Base-by-base conservation (phyloP, 2,329 filamentous ascomycete species). In the Alternaria alternata region DNA sequence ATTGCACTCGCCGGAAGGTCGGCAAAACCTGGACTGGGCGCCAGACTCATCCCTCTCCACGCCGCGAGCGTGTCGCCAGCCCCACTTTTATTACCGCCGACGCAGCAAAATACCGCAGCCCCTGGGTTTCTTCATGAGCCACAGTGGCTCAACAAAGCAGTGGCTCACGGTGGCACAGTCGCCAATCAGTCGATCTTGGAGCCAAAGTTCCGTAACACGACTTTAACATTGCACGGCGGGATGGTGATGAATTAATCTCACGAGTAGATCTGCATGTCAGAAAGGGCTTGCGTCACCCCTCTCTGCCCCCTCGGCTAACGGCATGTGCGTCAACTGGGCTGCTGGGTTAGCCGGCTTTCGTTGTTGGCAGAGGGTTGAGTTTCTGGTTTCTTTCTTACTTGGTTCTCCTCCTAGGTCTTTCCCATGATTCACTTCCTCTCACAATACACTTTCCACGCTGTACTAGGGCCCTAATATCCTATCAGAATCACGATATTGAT, bases 101-200 rank as follows among this genome's bases (percentile, higher is more conserved):
- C 32, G 14, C 6, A 14, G 16, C 49, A 41, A 51, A 49, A 43
- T 52, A 41, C 52, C 30, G 54, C 54, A 32, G 16, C 28, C 26
- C n/a, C 20, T 61, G 57, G 53, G 57, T 14, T 34, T 34, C 32
- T 34, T 14, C 32, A 34, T 12, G 32, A 14, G 34, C 14, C 12
- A 52, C 54, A 54, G 57, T 61, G 58, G 41, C 46, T 47, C 52
- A 57, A 39, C 46, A 28, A 5, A 12, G 34, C 26, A 32, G 57
- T 57, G 57, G 57, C 53, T 60, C 53, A 57, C 12, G 4, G 57
- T 63, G 61, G 61, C 61, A 52, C 57, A 61, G 54, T 61, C 52
- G 48, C 56, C 52, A 59, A 59, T 55, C 38, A 44, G 38, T 34
- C 28, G 36, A 24, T 20, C n/a, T 18, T 48, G 16, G 20, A 18